Percentiles rank a stretch among this genome's conserved stretches.
Conservation (phyloP, 148 eudicot genomes). For the Salicornia ramosissima region DNA sequence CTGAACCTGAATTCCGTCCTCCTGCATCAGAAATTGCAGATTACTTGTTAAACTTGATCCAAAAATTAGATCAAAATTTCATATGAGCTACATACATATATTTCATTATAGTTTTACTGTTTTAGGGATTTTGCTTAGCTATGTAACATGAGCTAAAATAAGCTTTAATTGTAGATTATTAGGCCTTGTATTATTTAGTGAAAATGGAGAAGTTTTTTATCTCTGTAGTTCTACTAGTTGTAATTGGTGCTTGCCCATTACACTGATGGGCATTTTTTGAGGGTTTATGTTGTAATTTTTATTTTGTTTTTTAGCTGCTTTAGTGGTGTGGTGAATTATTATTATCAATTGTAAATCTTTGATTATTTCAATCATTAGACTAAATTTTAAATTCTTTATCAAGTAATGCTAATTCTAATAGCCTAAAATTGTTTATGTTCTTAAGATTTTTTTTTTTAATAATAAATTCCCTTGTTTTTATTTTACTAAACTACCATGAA, state of each 20-base stretch:
- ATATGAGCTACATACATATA: too few relatives aligned
- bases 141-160: conserved; percentile 16
- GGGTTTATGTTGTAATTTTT: conserved; percentile 2
- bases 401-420: neutral
- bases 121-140: neutral
- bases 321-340: conserved; percentile 15
- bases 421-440: too few relatives aligned
- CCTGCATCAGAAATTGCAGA: conserved; percentile 92
- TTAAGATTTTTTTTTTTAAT: too few relatives aligned
- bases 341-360: neutral
- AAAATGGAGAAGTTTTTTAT: neutral
- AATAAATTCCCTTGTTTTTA: too few relatives aligned
- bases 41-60: conserved; percentile 62
- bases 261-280: conserved; percentile 29
- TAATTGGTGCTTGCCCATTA: conserved; percentile 14
- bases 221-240: neutral
- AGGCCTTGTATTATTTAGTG: neutral
- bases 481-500: too few relatives aligned
- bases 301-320: neutral
- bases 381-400: conserved; percentile 2
- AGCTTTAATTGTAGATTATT: conserved; percentile 1
- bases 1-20: conserved; percentile 91
- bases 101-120: neutral
- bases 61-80: too few relatives aligned
- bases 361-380: conserved; percentile 10